phyloP scores from a whole-genome alignment of 805 yeast species.

The Ogataea nonfermentans region DNA sequence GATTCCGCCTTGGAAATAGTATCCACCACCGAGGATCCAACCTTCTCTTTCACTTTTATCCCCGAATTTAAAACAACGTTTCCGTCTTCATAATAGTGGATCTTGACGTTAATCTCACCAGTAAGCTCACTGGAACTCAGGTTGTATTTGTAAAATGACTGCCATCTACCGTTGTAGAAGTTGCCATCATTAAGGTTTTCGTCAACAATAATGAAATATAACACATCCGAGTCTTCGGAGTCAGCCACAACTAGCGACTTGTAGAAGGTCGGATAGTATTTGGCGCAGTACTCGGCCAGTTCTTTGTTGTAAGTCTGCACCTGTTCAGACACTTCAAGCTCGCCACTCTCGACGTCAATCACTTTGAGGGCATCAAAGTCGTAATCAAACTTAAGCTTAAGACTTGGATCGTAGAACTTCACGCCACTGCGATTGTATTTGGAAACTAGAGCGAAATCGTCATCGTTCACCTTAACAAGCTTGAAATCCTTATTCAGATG shows the following conservation, averaged over 20 bases:
- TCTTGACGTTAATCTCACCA: conserved; percentile 65
- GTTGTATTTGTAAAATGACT: conserved; percentile 55
- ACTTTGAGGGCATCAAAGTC: conserved; percentile 51
- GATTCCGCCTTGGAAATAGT: conserved; percentile 58
- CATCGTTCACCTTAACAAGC: conserved; percentile 29
- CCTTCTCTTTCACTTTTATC: conserved; percentile 34
- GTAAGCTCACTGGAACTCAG: conserved; percentile 32
- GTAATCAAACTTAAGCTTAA: conserved; percentile 51
- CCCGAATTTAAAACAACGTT: conserved; percentile 72
- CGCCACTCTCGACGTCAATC: conserved; percentile 47
- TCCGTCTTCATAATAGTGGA: conserved; percentile 95
- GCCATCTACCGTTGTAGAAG: conserved; percentile 90
- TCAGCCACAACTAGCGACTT: conserved; percentile 45
- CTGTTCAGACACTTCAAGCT: conserved; percentile 21
- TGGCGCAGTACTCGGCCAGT: conserved; percentile 52
- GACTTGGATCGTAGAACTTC: conserved; percentile 55
- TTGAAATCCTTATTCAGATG: conserved; percentile 32
- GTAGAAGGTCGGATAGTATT: conserved; percentile 62
- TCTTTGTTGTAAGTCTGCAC: conserved; percentile 20
- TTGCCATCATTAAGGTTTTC: conserved; percentile 70
- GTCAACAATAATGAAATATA: conserved; percentile 59
- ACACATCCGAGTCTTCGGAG: conserved; percentile 32
- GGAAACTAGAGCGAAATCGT: conserved; percentile 40
- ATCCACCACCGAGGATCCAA: conserved; percentile 35
- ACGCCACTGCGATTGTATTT: conserved; percentile 47